Conservation (phyloP, 139 green algal genomes). For the Tetradesmus obliquus region DNA sequence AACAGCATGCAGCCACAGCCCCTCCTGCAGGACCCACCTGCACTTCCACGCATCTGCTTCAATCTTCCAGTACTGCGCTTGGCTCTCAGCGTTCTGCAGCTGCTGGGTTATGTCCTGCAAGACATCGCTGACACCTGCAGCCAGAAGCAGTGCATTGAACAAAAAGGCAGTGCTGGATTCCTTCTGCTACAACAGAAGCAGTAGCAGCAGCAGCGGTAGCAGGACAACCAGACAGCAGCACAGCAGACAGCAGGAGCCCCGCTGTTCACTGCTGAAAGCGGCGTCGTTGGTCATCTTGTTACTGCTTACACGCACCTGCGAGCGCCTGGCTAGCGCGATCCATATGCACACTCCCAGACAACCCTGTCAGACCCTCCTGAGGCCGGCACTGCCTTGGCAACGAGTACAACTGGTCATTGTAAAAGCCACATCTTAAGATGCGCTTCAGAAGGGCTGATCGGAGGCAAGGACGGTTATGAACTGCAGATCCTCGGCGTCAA, state of each 20-base stretch:
- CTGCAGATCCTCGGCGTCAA: not conserved
- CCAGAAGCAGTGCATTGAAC: not conserved
- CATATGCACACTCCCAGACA: not conserved
- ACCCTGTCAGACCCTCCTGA: not conserved
- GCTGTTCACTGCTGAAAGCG: not conserved
- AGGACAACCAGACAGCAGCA: not conserved
- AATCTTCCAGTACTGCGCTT: constrained; percentile 34
- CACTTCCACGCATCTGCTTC: constrained; percentile 43
- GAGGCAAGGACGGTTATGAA: not conserved
- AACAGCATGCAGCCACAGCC: not conserved
- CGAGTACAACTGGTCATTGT: not conserved
- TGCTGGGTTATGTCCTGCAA: constrained; percentile 33
- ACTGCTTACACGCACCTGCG: not conserved
- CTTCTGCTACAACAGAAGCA: not conserved
- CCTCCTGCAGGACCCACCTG: constrained; percentile 14
- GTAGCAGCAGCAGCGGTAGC: not conserved
- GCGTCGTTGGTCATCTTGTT: too few relatives aligned
- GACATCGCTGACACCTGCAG: constrained; percentile 6
- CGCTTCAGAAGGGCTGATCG: not conserved
- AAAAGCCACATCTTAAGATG: not conserved
- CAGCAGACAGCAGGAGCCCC: not conserved
- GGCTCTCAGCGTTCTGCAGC: constrained; percentile 20
- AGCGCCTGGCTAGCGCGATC: not conserved
- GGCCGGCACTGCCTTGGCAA: not conserved
- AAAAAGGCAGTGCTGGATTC: not conserved